Base-by-base conservation (phyloP, 1,139 yeast genomes). In the Suhomyces bokatorum region DNA sequence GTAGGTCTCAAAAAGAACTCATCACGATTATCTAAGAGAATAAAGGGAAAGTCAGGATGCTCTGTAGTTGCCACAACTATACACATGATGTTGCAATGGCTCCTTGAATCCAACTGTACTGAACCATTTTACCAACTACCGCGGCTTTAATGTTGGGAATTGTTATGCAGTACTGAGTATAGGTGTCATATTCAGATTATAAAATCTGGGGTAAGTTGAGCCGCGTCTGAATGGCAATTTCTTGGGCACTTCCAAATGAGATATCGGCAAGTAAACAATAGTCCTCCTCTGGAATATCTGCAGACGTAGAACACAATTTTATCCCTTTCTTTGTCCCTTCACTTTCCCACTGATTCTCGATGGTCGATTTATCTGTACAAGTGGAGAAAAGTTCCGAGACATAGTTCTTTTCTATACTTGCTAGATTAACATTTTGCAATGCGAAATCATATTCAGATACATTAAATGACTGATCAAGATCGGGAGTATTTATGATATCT, bases 21-120 rank as follows among this genome's bases (percentile, higher is more conserved):
- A 60, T 93, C 99, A 40, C 98, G 65, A 60, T 93, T 93, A 9
- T 96, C 87, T 11, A 88, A 68, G 6, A 89, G 62, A 6, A 91
- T 76, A 39, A 91, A 70, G 0, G 91, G 87, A 56, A 74, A 85
- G 34, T 83, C 79, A 2, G 83, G 81, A 58, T 83, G 87, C 10
- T 68, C 74, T 9, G 80, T 78, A 2, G 87, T 76, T 5, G 86
- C 76, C 32, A 85, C 55, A 20, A 83, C 58, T 24, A 85, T 83
- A 61, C 93, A 85, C 93, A 85, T 85, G 27, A 27, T 85, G 27
- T 16, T 26, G 17, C 20, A 11, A 11, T 28, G 26, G 4, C 27
- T 24, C 24, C 17, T 22, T 32, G 24, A 20, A 20, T 20, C 24
- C 24, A 20, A 20, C 24, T 20, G 24, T 20, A 20, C 24, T 20